phyloP scores from a whole-genome alignment of 1,139 yeast genomes.

The Zygosaccharomyces pseudobailii region DNA sequence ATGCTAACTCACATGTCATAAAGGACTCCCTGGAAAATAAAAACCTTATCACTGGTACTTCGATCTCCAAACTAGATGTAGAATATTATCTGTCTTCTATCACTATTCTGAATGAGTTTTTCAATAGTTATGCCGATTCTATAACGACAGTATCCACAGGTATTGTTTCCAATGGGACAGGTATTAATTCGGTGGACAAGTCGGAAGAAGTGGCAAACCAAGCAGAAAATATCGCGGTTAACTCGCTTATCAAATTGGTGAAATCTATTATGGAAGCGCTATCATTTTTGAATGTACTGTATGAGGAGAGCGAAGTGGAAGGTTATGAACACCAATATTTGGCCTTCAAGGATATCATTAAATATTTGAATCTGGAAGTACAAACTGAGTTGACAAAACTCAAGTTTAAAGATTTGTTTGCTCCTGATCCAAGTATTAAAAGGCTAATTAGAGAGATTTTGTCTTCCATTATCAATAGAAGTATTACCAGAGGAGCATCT shows the following conservation, averaged over 20 bases:
- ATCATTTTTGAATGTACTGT: constrained; percentile 75
- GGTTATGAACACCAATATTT: constrained; percentile 39
- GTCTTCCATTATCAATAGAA: constrained; percentile 82
- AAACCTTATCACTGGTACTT: constrained; percentile 24
- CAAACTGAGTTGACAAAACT: constrained; percentile 66
- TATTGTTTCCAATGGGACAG: constrained; percentile 27
- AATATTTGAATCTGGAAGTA: constrained; percentile 58
- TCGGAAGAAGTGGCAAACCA: constrained; percentile 56
- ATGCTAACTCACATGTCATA: constrained; percentile 12
- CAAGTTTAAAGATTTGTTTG: constrained; percentile 70
- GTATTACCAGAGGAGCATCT: constrained; percentile 86
- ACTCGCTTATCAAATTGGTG: constrained; percentile 69
- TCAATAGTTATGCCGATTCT: constrained; percentile 51
- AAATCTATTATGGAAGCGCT: constrained; percentile 83
- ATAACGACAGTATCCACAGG: constrained; percentile 58
- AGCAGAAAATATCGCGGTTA: constrained; percentile 88
- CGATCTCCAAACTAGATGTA: constrained; percentile 49
- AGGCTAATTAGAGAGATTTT: constrained; percentile 78
- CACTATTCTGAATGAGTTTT: constrained; percentile 51
- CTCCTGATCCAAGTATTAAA: constrained; percentile 58
- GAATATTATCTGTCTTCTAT: constrained; percentile 64
- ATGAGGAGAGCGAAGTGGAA: constrained; percentile 60
- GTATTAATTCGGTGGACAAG: constrained; percentile 24
- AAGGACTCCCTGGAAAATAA: constrained; percentile 16
- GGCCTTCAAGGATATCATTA: constrained; percentile 60